A percentile compares a stretch with the other conserved stretches of the same genome.
Conservation (phyloP, 2,329 filamentous ascomycete genomes). For the Arthrobotrys conoides region DNA sequence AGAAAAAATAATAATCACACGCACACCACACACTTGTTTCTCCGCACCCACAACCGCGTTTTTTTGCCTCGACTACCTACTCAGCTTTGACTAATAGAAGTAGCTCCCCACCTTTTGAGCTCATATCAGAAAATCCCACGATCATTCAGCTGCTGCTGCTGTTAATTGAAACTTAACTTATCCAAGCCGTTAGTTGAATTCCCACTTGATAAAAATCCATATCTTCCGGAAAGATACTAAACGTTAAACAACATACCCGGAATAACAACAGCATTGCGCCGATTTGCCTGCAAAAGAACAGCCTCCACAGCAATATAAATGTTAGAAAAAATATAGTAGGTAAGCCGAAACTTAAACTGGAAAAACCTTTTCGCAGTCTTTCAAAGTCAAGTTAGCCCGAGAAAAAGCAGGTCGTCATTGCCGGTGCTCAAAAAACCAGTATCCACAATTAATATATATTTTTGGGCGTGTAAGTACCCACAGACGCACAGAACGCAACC, state of each 20-base stretch:
- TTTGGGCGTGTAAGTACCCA: slow-evolving; percentile 40
- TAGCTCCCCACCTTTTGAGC: slow-evolving; percentile 46
- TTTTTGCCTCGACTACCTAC: not conserved
- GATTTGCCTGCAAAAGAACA: not conserved
- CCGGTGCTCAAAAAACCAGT: slow-evolving; percentile 21
- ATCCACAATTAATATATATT: slow-evolving; percentile 60
- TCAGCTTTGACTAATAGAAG: slow-evolving; percentile 21
- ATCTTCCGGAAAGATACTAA: no score
- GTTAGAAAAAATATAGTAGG: not conserved
- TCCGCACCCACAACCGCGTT: slow-evolving; percentile 2
- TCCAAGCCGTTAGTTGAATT: slow-evolving; percentile 2
- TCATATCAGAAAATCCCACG: slow-evolving; percentile 12
- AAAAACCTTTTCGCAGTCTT: slow-evolving; percentile 44
- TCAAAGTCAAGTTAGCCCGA: not conserved
- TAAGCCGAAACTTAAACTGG: slow-evolving; percentile 15
- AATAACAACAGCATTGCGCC: slow-evolving; percentile 9
- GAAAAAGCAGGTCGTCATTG: slow-evolving; percentile 25
- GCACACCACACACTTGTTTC: slow-evolving; percentile 11
- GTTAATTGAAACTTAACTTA: slow-evolving; percentile 22
- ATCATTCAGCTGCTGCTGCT: not conserved
- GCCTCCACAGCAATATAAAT: not conserved
- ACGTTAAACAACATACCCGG: not conserved
- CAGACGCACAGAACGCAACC: slow-evolving; percentile 41
- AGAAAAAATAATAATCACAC: slow-evolving; percentile 23
- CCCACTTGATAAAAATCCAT: not conserved